Evolutionary conservation across 176 grass and related monocot species (phyloP), one percentile per base, ranked within the genome.

Genomic region (Oryza meyeriana): DNA sequence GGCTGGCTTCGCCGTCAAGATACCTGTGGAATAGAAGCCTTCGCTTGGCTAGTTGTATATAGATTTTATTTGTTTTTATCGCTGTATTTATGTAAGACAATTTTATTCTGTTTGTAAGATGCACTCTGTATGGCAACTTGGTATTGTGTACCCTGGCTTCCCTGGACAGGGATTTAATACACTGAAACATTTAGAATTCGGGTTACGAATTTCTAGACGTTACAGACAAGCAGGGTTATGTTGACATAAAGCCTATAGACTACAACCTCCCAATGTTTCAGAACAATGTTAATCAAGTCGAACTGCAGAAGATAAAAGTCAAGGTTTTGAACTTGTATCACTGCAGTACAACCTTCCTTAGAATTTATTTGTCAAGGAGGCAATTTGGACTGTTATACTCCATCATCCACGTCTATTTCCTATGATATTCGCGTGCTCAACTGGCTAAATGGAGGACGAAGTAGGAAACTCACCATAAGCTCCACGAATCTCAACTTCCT

Each of bases 401-500:
- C 64, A 76, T 58, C 22, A 58, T 58, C 52, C 52, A 58, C 6
- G 11, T 71, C n/a, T 38, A 75, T 42, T 66, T 66, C 40, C 20
- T 1, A 66, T 28, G 7, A 57, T 57, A 50, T 58, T 24, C 16
- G 17, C 32, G 30, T 17, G 30, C 9, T 57, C 3, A 59, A 22
- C n/a, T 32, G 22, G 3, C 70, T 89, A 4, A 76, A 22, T 26
- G 27, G 22, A 47, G 45, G 72, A 55, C 18, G 18, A 44, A 61
- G 22, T 64, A 28, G 10, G 39, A 33, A 57, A 66, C 64, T 84
- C 83, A 99, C 96, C 91, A 36, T 88, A 86, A 28, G 80, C 80
- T 12, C 87, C 87, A 41, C 93, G 88, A 50, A 99, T 94, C 87
- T 99, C 87, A 26, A 99, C 82, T 86, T 99, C 96, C 0, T 91